A percentile compares a stretch with the other conserved stretches of the same genome.
These are phyloP conservation scores for Didymella arachidicola DNA, from an alignment of 2,329 filamentous ascomycete genomes.

Conservation along the genomic window DNA sequence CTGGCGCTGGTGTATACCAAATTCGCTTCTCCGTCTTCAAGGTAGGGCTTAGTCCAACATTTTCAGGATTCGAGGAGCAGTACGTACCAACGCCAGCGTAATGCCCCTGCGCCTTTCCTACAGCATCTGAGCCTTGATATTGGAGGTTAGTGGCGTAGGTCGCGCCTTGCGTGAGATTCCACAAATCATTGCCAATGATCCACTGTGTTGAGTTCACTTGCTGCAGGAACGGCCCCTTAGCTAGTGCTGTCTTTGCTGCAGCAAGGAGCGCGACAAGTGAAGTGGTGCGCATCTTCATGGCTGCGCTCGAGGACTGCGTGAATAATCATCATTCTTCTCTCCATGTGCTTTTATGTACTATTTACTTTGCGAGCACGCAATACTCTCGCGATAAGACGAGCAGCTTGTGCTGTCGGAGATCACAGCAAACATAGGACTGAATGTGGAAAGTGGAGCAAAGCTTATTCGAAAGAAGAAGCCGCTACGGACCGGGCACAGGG, in stretches of 20 bases:
- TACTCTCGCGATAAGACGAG: slow-evolving; percentile 8
- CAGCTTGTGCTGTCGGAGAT: slow-evolving; percentile 1
- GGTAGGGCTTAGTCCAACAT: background rate
- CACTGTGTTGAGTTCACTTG: slow-evolving; percentile 27
- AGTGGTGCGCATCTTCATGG: slow-evolving; percentile 3
- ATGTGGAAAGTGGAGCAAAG: slow-evolving; percentile 16
- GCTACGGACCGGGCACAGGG: slow-evolving; percentile 13
- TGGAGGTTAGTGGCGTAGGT: slow-evolving; percentile 48
- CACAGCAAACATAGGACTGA: background rate
- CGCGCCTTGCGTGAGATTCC: slow-evolving; percentile 45
- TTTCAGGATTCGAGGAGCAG: background rate
- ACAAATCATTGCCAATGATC: slow-evolving; percentile 47
- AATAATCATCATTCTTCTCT: background rate
- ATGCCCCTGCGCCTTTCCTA: slow-evolving; percentile 46
- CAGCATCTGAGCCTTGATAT: slow-evolving; percentile 46
- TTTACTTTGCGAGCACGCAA: slow-evolving; percentile 11
- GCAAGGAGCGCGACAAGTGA: slow-evolving; percentile 8
- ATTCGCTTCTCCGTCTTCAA: slow-evolving; percentile 49
- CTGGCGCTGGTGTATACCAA: slow-evolving; percentile 54
- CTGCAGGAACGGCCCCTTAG: slow-evolving; percentile 32
- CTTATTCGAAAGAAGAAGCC: slow-evolving; percentile 18
- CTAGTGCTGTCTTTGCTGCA: background rate
- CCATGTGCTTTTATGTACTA: background rate
- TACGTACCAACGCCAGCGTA: slow-evolving; percentile 49
- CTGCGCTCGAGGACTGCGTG: background rate